Evolutionary conservation across 768 basidiomycete species (phyloP), one percentile per base, ranked within the genome.

Genomic region (Plicaturopsis crispa): DNA sequence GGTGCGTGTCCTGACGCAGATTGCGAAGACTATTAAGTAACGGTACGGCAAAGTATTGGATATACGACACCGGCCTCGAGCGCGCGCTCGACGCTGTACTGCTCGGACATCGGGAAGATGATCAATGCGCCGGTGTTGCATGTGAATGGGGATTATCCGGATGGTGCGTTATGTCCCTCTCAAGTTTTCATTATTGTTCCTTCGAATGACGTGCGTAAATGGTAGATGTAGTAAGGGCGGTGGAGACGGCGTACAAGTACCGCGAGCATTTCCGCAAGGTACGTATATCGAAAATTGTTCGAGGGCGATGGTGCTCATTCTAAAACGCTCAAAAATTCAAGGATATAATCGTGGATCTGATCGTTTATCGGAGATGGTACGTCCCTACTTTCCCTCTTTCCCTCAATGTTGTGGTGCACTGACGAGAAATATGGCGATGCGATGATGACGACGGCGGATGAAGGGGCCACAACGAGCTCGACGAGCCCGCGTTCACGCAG

Each of bases 131-230:
- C 91, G 1, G 76, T 93, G 4, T 55, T 94, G 14, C 92, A 94
- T 44, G 88, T 92, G 42, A 96, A 93, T 46, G 91, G 91, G 4
- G 92, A 96, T 55, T 65, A 83, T 54, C 88, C 89, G 0, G 89
- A 94, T 72, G 87, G 86, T 63, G 32, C 36, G 41, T 31, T 4
- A 11, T 12, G 11, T 34, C 33, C 20, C 19, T 10, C 19, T 31
- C 30, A 23, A 14, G 8, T 5, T 17, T 17, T 31, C 7, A 1
- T 26, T 39, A 35, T 38, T 23, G 22, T 32, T 11, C 26, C 8
- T 28, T 28, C 26, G 14, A n/a, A n/a, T n/a, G n/a, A n/a, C n/a
- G n/a, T n/a, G n/a, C n/a, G 22, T 12, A 10, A 26, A 23, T 34
- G n/a, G 8, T 34, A 85, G 89, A 93, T 46, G 92, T 94, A 4